Conservation (phyloP, 2,329 filamentous ascomycete genomes). For the Fusarium sp. region DNA sequence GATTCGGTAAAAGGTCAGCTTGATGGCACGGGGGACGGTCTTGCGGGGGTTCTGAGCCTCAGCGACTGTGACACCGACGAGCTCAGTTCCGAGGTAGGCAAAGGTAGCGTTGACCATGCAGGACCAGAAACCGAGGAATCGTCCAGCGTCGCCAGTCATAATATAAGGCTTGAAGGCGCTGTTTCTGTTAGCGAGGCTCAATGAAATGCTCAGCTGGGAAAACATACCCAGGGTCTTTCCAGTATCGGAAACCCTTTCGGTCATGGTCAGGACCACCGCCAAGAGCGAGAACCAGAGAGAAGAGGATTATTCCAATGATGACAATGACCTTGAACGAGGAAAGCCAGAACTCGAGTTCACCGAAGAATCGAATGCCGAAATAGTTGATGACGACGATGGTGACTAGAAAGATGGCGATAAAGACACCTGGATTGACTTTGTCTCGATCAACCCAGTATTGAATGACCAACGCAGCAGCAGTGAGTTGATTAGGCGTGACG, state of each 20-base stretch:
- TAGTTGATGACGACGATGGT: constrained; percentile 74
- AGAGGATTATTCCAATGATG: constrained; percentile 72
- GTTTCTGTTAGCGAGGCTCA: background rate
- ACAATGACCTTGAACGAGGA: constrained; percentile 75
- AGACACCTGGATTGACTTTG: constrained; percentile 79
- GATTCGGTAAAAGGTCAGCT: constrained; percentile 83
- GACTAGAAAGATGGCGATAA: constrained; percentile 76
- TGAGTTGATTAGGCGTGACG: constrained; percentile 84
- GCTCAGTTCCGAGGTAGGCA: constrained; percentile 79
- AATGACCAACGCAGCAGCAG: constrained; percentile 80
- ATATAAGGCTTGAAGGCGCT: constrained; percentile 51
- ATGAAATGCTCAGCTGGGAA: fast-evolving
- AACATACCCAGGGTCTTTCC: constrained; percentile 62
- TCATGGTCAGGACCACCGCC: constrained; percentile 73
- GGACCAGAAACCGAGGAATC: constrained; percentile 73
- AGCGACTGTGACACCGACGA: constrained; percentile 81
- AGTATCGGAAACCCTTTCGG: constrained; percentile 72
- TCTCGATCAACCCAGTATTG: constrained; percentile 77
- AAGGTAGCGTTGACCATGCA: constrained; percentile 81
- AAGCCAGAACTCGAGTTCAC: constrained; percentile 71
- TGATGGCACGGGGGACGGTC: constrained; percentile 80
- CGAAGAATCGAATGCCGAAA: constrained; percentile 73
- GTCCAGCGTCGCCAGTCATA: constrained; percentile 50
- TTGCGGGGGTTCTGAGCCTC: constrained; percentile 82
- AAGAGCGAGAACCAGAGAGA: constrained; percentile 69